A percentile compares a stretch with the other conserved stretches of the same genome.
Evolutionary conservation across 2,329 filamentous ascomycete genomes (phyloP).

Genomic region (Aschersonia sp.): DNA sequence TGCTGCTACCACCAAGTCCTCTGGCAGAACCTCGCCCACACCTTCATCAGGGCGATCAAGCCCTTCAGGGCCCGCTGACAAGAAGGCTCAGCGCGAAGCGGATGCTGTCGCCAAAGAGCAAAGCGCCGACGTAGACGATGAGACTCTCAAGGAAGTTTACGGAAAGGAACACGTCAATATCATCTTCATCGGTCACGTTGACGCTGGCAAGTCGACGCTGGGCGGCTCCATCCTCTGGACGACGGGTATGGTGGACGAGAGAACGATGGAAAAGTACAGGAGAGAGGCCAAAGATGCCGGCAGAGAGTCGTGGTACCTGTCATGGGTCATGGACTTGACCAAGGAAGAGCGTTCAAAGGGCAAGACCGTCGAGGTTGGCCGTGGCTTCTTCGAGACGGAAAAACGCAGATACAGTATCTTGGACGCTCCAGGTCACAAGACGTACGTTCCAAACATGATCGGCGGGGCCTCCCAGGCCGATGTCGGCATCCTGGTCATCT

Average conservation of each 20-base stretch:
- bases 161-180: conserved; percentile 90
- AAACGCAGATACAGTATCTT: conserved; percentile 93
- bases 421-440: conserved; percentile 95
- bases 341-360: conserved; percentile 94
- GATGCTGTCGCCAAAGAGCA: conserved; percentile 79
- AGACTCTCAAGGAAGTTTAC: conserved; percentile 84
- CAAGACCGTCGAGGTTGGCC: conserved; percentile 94
- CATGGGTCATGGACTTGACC: conserved; percentile 93
- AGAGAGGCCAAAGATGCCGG: conserved; percentile 90
- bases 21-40: conserved; percentile 66
- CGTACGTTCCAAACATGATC: conserved; percentile 96
- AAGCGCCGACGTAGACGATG: conserved; percentile 53
- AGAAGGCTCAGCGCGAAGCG: conserved; percentile 47
- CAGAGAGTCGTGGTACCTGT: conserved; percentile 96
- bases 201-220: conserved; percentile 93
- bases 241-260: conserved; percentile 98
- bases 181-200: conserved; percentile 96
- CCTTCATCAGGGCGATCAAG: conserved; percentile 77
- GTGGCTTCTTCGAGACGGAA: conserved; percentile 93
- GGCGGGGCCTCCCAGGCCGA: conserved; percentile 87
- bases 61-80: conserved; percentile 44
- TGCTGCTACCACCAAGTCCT: conserved; percentile 20
- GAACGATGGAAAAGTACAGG: conserved; percentile 97
- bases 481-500: conserved; percentile 90
- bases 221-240: conserved; percentile 86